Conservation (phyloP, 1,139 yeast species). For the Taphrina deformans region DNA sequence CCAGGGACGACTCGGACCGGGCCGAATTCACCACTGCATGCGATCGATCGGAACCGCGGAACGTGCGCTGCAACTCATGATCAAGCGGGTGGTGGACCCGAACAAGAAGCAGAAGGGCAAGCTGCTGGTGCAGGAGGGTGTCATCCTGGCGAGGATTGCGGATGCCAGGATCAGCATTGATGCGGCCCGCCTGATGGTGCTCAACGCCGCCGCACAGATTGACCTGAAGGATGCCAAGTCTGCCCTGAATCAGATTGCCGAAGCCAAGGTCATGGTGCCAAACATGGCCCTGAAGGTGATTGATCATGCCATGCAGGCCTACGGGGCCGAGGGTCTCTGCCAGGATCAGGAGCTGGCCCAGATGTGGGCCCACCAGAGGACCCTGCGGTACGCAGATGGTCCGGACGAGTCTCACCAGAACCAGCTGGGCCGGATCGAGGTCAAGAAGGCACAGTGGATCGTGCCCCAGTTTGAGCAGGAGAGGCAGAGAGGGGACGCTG, state of each 20-base stretch:
- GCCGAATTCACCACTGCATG: slow-evolving; percentile 76
- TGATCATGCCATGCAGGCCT: slow-evolving; percentile 70
- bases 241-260: slow-evolving; percentile 62
- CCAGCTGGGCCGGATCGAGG: slow-evolving; percentile 58
- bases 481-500: slow-evolving; percentile 9
- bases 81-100: slow-evolving; percentile 55
- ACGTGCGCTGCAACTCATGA: slow-evolving; percentile 56
- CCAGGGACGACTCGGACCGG: slow-evolving; percentile 71
- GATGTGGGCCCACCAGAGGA: slow-evolving; percentile 59
- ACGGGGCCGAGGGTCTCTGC: slow-evolving; percentile 67
- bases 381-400: slow-evolving; percentile 70
- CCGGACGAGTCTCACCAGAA: slow-evolving; percentile 72
- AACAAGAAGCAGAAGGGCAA: slow-evolving; percentile 60
- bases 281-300: slow-evolving; percentile 56
- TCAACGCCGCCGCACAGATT: slow-evolving; percentile 66
- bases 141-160: slow-evolving; percentile 57
- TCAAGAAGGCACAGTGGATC: slow-evolving; percentile 47
- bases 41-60: slow-evolving; percentile 67
- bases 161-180: slow-evolving; percentile 60
- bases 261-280: slow-evolving; percentile 70
- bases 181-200: slow-evolving; percentile 58
- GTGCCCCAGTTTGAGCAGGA: slow-evolving; percentile 27
- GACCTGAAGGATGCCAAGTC: slow-evolving; percentile 59
- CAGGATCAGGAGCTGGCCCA: slow-evolving; percentile 65
- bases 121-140: slow-evolving; percentile 57